phyloP scores from a whole-genome alignment of 2,329 filamentous ascomycete species.

The Fusarium sp. region DNA sequence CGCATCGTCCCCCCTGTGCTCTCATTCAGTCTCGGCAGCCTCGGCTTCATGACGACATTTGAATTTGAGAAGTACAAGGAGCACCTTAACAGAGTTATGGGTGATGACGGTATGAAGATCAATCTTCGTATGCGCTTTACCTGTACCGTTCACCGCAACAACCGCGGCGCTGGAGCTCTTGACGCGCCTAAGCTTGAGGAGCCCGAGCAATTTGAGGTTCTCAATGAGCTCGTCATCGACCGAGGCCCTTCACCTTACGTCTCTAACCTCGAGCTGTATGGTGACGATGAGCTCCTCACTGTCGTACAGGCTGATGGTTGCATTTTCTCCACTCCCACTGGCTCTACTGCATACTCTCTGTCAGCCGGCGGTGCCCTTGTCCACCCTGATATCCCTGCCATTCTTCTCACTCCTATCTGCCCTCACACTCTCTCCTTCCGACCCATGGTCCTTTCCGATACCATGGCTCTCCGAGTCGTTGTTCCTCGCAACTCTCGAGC shows the following conservation, averaged over 20 bases:
- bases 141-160: constrained; percentile 91
- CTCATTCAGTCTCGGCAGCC: constrained; percentile 84
- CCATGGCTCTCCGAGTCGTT: constrained; percentile 88
- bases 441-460: constrained; percentile 97
- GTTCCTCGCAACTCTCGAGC: constrained; percentile 88
- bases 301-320: constrained; percentile 97
- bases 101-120: constrained; percentile 93
- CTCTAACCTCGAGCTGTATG: constrained; percentile 95
- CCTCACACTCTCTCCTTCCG: constrained; percentile 97
- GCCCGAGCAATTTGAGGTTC: constrained; percentile 95
- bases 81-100: constrained; percentile 90
- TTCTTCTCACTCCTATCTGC: constrained; percentile 96
- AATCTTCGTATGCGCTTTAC: constrained; percentile 99
- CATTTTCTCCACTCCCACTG: constrained; percentile 97
- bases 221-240: constrained; percentile 98
- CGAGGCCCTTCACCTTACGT: constrained; percentile 96
- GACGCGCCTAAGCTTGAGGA: constrained; percentile 78
- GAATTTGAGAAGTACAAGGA: constrained; percentile 89
- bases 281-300: constrained; percentile 93
- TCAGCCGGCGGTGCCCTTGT: constrained; percentile 96
- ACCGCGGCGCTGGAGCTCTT: constrained; percentile 49
- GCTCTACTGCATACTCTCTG: constrained; percentile 93
- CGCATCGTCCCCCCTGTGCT: constrained; percentile 86
- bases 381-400: constrained; percentile 95
- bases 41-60: constrained; percentile 91